Percentiles rank a stretch among this genome's conserved stretches.
Conservation (phyloP, 2,329 filamentous ascomycete species). For the Fusarium sp. region DNA sequence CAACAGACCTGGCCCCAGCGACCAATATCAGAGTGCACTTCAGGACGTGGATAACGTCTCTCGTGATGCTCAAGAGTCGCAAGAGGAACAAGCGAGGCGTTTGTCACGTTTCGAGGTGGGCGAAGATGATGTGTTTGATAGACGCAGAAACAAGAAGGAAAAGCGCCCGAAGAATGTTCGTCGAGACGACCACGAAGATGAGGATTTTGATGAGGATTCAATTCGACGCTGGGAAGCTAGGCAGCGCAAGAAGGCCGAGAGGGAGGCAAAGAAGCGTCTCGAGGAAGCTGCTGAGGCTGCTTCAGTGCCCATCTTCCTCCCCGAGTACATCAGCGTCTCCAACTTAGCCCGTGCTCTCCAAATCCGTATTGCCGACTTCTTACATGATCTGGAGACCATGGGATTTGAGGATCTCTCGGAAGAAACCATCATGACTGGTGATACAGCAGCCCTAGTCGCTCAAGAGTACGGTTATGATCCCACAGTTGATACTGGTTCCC, state of each 20-base stretch:
- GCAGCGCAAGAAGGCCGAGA: conserved; percentile 58
- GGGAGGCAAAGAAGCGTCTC: conserved; percentile 55
- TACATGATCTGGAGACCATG: conserved; percentile 81
- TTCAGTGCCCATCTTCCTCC: conserved; percentile 76
- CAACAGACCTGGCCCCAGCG: conserved; percentile 9
- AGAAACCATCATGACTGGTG: conserved; percentile 89
- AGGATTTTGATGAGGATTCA: conserved; percentile 56
- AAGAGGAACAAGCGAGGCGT: conserved; percentile 41
- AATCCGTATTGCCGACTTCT: conserved; percentile 77
- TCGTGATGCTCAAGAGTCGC: conserved; percentile 6
- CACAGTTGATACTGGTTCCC: conserved; percentile 74
- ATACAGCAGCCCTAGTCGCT: conserved; percentile 90
- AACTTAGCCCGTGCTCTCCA: conserved; percentile 82
- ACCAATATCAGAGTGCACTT: conserved; percentile 6
- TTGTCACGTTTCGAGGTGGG: conserved; percentile 51
- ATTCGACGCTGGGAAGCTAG: conserved; percentile 54
- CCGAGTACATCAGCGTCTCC: conserved; percentile 91
- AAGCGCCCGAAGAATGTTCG: conserved; percentile 46
- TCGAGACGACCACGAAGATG: conserved; percentile 44
- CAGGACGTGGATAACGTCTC: background rate
- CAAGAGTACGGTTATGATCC: conserved; percentile 95
- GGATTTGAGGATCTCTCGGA: conserved; percentile 88
- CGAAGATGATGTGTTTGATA: conserved; percentile 40
- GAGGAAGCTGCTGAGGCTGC: conserved; percentile 57
- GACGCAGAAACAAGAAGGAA: conserved; percentile 41